Conservation (phyloP, 2,329 filamentous ascomycete genomes). For the Cercospora zeina region DNA sequence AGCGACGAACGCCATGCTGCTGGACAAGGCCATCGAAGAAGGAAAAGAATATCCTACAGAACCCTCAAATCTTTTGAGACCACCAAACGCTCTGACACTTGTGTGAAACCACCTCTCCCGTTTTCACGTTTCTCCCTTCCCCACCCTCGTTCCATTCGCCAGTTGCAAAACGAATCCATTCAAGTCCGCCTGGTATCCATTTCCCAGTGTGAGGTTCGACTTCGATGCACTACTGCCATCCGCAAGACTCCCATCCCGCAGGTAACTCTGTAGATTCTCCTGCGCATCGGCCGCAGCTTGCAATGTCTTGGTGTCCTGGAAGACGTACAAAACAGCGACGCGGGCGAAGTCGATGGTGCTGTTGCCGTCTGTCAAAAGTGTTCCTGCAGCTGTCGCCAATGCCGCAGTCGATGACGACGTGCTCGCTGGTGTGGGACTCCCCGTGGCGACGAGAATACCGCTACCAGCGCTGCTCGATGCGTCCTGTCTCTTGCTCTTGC, state of each 20-base stretch:
- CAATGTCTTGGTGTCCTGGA: slow-evolving; percentile 46
- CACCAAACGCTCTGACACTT: not conserved
- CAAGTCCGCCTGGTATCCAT: slow-evolving; percentile 34
- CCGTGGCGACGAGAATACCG: slow-evolving; percentile 38
- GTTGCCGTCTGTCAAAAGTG: slow-evolving; percentile 20
- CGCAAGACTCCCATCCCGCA: slow-evolving; percentile 28
- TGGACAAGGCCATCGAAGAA: not conserved
- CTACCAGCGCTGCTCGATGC: slow-evolving; percentile 32
- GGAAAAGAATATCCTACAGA: slow-evolving; percentile 3
- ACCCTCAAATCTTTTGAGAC: not conserved
- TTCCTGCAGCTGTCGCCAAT: slow-evolving; percentile 20
- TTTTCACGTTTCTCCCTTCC: not conserved
- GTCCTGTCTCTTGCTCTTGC: slow-evolving; percentile 28
- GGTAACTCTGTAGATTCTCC: slow-evolving; percentile 44
- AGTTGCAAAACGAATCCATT: slow-evolving; percentile 23
- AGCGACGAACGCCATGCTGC: not conserved
- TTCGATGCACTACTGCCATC: slow-evolving; percentile 27
- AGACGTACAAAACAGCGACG: slow-evolving; percentile 48
- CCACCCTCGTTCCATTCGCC: slow-evolving; percentile 35
- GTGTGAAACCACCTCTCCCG: not conserved
- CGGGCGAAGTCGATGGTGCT: slow-evolving; percentile 48
- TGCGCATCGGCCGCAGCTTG: slow-evolving; percentile 48
- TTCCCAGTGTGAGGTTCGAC: slow-evolving; percentile 35
- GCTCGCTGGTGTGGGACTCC: slow-evolving; percentile 16
- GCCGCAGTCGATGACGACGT: slow-evolving; percentile 23